A percentile compares a stretch with the other conserved stretches of the same genome.
phyloP scores from a whole-genome alignment of 768 basidiomycete species.

The Trametes maxima region DNA sequence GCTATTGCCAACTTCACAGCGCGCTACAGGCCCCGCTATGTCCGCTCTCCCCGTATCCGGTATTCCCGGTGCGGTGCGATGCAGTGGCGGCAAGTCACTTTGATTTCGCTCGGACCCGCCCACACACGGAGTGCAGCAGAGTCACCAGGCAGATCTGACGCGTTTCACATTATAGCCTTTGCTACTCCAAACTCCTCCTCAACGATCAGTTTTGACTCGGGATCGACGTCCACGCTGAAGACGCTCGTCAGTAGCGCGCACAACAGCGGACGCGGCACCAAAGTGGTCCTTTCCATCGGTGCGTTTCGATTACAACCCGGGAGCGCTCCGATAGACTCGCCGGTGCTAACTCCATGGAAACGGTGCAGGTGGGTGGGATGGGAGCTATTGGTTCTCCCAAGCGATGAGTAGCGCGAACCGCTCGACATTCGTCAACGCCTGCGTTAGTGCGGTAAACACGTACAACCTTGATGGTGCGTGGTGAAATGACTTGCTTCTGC shows the following conservation, averaged over 20 bases:
- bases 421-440: slow-evolving; percentile 57
- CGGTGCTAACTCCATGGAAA: not conserved
- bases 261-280: slow-evolving; percentile 58
- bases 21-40: slow-evolving; percentile 1
- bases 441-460: slow-evolving; percentile 54
- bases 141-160: slow-evolving; percentile 12
- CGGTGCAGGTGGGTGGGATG: slow-evolving; percentile 66
- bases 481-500: not conserved
- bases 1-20: not conserved
- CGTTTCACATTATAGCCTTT: slow-evolving; percentile 52
- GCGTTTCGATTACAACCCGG: slow-evolving; percentile 26
- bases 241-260: slow-evolving; percentile 60
- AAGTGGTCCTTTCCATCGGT: slow-evolving; percentile 69
- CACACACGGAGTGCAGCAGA: not conserved
- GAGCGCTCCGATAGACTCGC: not conserved
- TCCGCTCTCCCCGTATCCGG: slow-evolving; percentile 1
- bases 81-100: not conserved
- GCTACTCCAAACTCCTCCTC: slow-evolving; percentile 63
- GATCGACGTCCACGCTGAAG: slow-evolving; percentile 53
- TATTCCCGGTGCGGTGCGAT: slow-evolving; percentile 6
- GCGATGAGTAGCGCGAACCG: slow-evolving; percentile 56
- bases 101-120: not conserved
- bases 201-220: slow-evolving; percentile 52
- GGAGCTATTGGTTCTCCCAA: slow-evolving; percentile 63
- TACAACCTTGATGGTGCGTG: slow-evolving; percentile 61